A percentile compares a stretch with the other conserved stretches of the same genome.
Evolutionary conservation across 371 early-diverging fungal species (phyloP).

Genomic region (Polyrhizophydium stewartii): DNA sequence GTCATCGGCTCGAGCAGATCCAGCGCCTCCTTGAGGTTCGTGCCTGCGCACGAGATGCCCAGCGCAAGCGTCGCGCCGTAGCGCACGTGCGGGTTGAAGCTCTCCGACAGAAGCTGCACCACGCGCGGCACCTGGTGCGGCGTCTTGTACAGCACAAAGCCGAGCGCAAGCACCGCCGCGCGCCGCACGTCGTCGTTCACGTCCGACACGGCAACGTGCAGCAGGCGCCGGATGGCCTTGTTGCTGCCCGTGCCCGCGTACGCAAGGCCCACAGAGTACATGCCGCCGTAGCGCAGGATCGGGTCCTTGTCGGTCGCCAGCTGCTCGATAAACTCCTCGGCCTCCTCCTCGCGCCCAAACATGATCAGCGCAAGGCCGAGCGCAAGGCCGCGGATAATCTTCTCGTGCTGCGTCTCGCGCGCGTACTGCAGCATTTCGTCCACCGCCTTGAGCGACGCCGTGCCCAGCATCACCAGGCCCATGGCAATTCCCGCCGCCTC

Average conservation of each 20-base stretch:
- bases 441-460: conserved; percentile 72
- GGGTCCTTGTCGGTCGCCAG: conserved; percentile 89
- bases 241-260: conserved; percentile 98
- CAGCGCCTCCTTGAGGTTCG: conserved; percentile 88
- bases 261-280: conserved; percentile 95
- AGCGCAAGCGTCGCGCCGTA: conserved; percentile 96
- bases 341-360: conserved; percentile 92
- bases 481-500: conserved; percentile 98
- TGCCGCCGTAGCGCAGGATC: conserved; percentile 92
- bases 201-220: conserved; percentile 97
- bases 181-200: conserved; percentile 98
- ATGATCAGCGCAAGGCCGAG: conserved; percentile 91
- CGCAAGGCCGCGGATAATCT: conserved; percentile 94
- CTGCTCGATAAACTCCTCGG: conserved; percentile 80
- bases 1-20: conserved; percentile 97
- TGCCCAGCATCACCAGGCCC: conserved; percentile 97
- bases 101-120: conserved; percentile 95
- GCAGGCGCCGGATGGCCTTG: conserved; percentile 85
- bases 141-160: conserved; percentile 88
- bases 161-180: conserved; percentile 95
- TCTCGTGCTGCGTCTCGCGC: conserved; percentile 96
- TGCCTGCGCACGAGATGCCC: conserved; percentile 97
- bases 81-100: conserved; percentile 98
- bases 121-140: conserved; percentile 93
- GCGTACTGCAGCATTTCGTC: conserved; percentile 95